These are phyloP conservation scores for Aspergillus cavernicola DNA, from an alignment of 495 filamentous ascomycete species.

Conservation along the genomic window DNA sequence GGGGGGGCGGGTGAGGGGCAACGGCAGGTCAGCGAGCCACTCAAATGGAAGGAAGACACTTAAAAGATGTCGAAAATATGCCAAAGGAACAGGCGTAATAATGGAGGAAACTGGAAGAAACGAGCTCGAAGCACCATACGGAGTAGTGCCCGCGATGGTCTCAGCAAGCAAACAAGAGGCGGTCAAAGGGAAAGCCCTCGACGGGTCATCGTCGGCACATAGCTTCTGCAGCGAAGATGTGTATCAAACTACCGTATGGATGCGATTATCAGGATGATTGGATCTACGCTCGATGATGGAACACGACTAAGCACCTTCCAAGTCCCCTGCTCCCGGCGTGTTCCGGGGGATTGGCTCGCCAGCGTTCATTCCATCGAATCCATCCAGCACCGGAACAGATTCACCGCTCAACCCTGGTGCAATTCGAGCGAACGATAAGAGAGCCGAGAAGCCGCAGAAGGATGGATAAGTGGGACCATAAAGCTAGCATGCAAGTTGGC, in stretches of 20 bases:
- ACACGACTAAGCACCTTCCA: constrained; percentile 3
- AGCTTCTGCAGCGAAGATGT: constrained; percentile 17
- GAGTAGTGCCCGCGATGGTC: constrained; percentile 8
- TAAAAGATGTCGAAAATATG: constrained; percentile 4
- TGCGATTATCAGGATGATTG: constrained; percentile 15
- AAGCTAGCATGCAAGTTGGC: constrained; percentile 19
- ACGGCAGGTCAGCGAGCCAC: constrained; percentile 19
- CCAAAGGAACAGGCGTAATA: constrained; percentile 8
- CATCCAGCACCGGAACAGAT: constrained; percentile 13
- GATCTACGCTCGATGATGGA: constrained; percentile 13
- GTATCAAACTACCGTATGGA: constrained; percentile 15
- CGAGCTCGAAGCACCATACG: constrained; percentile 7
- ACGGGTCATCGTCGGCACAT: constrained; percentile 15
- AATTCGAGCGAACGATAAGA: constrained; percentile 25
- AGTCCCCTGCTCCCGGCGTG: constrained; percentile 21
- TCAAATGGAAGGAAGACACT: constrained; percentile 11
- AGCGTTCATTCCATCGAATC: constrained; percentile 14
- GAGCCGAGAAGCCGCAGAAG: constrained; percentile 10
- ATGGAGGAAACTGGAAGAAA: constrained; percentile 5
- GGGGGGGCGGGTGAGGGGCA: constrained; percentile 20
- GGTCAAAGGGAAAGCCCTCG: constrained; percentile 19
- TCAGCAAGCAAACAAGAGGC: constrained; percentile 17
- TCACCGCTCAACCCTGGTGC: constrained; percentile 23
- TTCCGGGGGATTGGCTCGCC: constrained; percentile 25
- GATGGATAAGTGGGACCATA: constrained; percentile 17